These are phyloP conservation scores for Clavispora phyllophila DNA, from an alignment of 805 yeast species.

Conservation along the genomic window DNA sequence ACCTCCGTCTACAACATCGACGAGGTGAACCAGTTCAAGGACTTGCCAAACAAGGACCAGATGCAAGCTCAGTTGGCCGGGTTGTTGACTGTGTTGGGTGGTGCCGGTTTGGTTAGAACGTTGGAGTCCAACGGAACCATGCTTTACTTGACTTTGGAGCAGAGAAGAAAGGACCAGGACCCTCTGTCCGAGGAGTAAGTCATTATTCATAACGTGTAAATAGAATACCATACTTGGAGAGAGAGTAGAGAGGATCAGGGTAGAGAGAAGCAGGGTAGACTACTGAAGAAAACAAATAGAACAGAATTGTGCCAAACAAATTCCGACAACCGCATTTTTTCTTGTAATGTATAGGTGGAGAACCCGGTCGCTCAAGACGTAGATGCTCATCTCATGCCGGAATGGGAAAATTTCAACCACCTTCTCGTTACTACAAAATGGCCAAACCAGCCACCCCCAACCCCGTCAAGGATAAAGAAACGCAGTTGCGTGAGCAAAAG, in stretches of 20 bases:
- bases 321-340: no score
- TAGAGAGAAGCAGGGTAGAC: not conserved
- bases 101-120: constrained; percentile 83
- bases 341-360: no score
- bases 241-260: not conserved
- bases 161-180: constrained; percentile 46
- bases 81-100: constrained; percentile 75
- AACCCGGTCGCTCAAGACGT: no score
- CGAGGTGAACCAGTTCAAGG: constrained; percentile 60
- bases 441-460: constrained; percentile 9
- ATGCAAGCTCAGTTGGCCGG: constrained; percentile 82
- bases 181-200: constrained; percentile 10
- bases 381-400: constrained; percentile 9
- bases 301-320: no score
- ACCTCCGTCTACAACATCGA: constrained; percentile 46
- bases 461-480: constrained; percentile 11
- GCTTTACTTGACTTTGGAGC: constrained; percentile 71
- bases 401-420: constrained; percentile 1
- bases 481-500: constrained; percentile 15
- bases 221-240: not conserved
- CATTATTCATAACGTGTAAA: not conserved
- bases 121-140: constrained; percentile 63
- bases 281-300: no score
- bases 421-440: constrained; percentile 3
- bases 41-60: constrained; percentile 64